These are phyloP conservation scores for Candida oleophila DNA, from an alignment of 805 yeast species.

Conservation along the genomic window DNA sequence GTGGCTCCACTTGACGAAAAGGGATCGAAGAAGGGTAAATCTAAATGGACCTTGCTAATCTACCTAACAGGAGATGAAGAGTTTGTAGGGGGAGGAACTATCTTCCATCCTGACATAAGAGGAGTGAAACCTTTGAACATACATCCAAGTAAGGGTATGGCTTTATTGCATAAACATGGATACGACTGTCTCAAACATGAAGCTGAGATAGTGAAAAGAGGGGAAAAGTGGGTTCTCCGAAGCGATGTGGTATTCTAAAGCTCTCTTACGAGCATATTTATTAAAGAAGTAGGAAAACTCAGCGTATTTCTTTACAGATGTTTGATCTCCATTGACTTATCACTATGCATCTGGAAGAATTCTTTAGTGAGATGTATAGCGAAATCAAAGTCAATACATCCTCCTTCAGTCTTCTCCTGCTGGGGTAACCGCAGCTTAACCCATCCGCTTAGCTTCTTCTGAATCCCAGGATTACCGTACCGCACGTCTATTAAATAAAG, in stretches of 20 bases:
- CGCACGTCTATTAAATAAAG: conserved; percentile 72
- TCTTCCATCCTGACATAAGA: conserved; percentile 40
- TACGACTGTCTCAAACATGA: conserved; percentile 63
- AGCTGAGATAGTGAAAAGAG: conserved; percentile 49
- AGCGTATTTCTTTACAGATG: neutral
- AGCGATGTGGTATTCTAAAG: conserved; percentile 48
- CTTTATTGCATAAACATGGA: conserved; percentile 63
- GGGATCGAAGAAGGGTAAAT: conserved; percentile 30
- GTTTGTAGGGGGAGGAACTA: conserved; percentile 59
- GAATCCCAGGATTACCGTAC: conserved; percentile 47
- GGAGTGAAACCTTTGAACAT: conserved; percentile 29
- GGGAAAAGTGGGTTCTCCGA: conserved; percentile 62
- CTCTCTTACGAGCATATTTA: neutral
- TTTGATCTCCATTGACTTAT: neutral
- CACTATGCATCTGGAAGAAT: conserved; percentile 17
- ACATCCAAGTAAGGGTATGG: conserved; percentile 55
- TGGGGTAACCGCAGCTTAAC: conserved; percentile 37
- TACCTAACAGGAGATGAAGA: conserved; percentile 59
- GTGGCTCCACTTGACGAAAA: conserved; percentile 24
- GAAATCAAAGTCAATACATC: conserved; percentile 7
- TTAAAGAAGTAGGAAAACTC: too few species aligned
- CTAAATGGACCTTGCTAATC: conserved; percentile 60
- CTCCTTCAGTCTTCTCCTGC: neutral
- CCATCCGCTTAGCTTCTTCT: conserved; percentile 71
- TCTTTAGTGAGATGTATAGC: conserved; percentile 23